Evolutionary conservation across 192 early-diverging fungal species (phyloP).

Genomic region (Coemansia reversa): DNA sequence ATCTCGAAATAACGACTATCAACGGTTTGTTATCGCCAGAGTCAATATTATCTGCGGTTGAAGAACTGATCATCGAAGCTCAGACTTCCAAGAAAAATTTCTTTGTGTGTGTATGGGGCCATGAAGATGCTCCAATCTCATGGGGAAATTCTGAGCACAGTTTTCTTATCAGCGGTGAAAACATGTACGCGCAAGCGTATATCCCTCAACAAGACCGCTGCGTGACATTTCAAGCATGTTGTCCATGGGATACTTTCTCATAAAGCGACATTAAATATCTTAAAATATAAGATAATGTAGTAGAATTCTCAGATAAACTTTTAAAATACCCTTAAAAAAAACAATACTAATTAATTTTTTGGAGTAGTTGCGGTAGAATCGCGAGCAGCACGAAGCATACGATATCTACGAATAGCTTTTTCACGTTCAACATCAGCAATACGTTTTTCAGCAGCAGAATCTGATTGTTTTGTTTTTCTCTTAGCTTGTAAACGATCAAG

Average conservation of each 20-base stretch:
- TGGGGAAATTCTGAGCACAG: constrained; percentile 36
- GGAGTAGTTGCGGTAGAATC: constrained; percentile 4
- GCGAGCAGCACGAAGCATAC: constrained; percentile 42
- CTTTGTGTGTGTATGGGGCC: constrained; percentile 46
- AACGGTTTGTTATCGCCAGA: constrained; percentile 31
- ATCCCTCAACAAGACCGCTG: constrained; percentile 9
- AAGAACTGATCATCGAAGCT: not conserved
- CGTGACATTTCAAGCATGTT: constrained; percentile 43
- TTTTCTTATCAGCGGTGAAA: constrained; percentile 35
- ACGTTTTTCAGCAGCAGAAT: constrained; percentile 47
- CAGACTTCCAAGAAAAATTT: not conserved
- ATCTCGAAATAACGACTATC: constrained; percentile 11
- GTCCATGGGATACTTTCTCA: constrained; percentile 46
- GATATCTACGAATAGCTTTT: constrained; percentile 44
- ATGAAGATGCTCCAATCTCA: constrained; percentile 46
- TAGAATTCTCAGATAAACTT: not conserved
- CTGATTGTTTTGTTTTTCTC: constrained; percentile 40
- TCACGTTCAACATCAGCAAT: constrained; percentile 48
- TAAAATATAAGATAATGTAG: not conserved
- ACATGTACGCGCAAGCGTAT: constrained; percentile 42
- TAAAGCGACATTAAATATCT: not conserved
- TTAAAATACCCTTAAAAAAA: not conserved
- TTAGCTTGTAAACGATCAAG: constrained; percentile 49
- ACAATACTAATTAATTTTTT: not conserved
- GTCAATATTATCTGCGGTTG: constrained; percentile 18